A percentile compares a stretch with the other conserved stretches of the same genome.
phyloP scores from a whole-genome alignment of 1,139 yeast species.

The Debaryomycetaceae sp. region DNA sequence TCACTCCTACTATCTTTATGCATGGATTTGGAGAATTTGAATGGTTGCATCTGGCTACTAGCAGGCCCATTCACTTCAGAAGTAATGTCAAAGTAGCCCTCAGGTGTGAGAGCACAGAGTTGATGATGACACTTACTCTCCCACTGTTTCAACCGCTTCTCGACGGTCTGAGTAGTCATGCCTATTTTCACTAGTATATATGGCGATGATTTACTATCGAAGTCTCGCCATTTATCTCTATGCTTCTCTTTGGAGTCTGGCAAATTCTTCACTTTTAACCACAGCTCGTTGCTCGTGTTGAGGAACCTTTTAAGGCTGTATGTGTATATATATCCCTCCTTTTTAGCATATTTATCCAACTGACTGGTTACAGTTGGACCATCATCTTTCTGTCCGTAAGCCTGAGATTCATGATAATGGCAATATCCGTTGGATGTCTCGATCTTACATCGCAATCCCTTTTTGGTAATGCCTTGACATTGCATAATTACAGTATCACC shows the following conservation, averaged over 20 bases:
- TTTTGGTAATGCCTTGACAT: conserved; percentile 30
- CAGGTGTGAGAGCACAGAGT: conserved; percentile 34
- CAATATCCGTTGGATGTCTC: conserved; percentile 22
- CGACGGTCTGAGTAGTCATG: conserved; percentile 48
- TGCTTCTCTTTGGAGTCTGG: conserved; percentile 21
- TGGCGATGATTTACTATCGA: conserved; percentile 35
- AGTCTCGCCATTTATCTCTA: conserved; percentile 28
- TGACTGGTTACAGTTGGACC: neutral
- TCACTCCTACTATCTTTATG: neutral
- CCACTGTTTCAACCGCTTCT: conserved; percentile 51
- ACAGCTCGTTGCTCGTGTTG: conserved; percentile 19
- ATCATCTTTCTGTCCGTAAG: neutral
- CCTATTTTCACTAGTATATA: conserved; percentile 54
- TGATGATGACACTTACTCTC: conserved; percentile 50
- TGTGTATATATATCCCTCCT: conserved; percentile 48
- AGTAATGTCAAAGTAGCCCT: neutral
- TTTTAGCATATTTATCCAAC: neutral
- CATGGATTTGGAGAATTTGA: neutral
- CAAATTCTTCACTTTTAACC: conserved; percentile 32
- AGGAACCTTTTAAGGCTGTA: conserved; percentile 48
- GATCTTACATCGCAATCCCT: conserved; percentile 29
- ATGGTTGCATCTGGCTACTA: neutral
- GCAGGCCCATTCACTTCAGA: neutral
- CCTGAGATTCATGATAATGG: conserved; percentile 20
- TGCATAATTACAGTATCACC: conserved; percentile 5